phyloP scores from a whole-genome alignment of 257 asterid species.

The Petrea volubilis region DNA sequence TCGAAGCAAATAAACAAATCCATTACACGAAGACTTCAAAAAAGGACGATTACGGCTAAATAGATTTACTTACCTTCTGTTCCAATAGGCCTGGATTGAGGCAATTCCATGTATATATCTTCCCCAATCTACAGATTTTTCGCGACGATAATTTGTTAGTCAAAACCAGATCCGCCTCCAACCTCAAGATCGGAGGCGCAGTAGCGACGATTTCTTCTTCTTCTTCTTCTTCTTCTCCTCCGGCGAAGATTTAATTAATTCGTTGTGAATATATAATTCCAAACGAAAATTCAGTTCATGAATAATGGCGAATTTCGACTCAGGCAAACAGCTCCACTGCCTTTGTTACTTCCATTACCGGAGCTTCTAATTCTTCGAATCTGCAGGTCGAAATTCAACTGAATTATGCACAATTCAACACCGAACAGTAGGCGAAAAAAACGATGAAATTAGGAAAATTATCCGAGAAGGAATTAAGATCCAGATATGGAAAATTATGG shows the following conservation, averaged over 20 bases:
- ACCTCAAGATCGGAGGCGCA: constrained; percentile 42
- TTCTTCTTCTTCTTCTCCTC: constrained; percentile 1
- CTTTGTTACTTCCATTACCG: constrained; percentile 5
- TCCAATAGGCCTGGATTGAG: constrained; percentile 62
- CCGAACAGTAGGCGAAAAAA: neutral
- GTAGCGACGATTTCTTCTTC: constrained; percentile 5
- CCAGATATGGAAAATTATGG: constrained; percentile 23
- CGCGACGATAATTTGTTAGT: neutral
- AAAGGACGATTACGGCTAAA: neutral
- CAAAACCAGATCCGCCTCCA: constrained; percentile 49
- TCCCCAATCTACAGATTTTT: constrained; percentile 18
- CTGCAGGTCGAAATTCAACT: constrained; percentile 40
- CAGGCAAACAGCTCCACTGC: constrained; percentile 14
- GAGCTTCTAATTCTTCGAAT: constrained; percentile 18
- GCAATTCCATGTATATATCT: constrained; percentile 66
- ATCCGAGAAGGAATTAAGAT: constrained; percentile 20
- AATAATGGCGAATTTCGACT: constrained; percentile 15
- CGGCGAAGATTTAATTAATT: neutral
- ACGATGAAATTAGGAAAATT: neutral
- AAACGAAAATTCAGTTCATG: constrained; percentile 13
- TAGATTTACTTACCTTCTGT: constrained; percentile 51
- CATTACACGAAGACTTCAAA: neutral
- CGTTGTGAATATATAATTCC: neutral
- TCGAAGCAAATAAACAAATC: neutral
- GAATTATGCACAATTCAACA: constrained; percentile 37